These are phyloP conservation scores for Myochromella boudieri DNA, from an alignment of 768 basidiomycete species.

Conservation along the genomic window DNA sequence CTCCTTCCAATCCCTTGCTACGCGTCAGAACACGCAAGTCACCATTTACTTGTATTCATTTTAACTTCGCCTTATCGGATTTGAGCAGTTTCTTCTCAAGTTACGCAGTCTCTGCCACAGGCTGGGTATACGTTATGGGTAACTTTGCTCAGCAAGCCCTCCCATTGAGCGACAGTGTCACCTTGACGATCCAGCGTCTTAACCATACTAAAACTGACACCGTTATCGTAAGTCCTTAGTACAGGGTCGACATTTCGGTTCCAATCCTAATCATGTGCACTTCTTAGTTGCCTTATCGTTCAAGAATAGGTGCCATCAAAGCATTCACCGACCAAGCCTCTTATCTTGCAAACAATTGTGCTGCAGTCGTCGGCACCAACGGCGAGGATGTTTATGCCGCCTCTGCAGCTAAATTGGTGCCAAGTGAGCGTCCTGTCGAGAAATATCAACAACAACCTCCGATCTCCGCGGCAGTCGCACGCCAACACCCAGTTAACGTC, in stretches of 20 bases:
- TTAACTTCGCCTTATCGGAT: not conserved
- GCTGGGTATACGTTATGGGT: conserved; percentile 47
- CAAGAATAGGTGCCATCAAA: conserved; percentile 44
- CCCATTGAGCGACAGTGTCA: conserved; percentile 48
- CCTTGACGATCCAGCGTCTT: conserved; percentile 44
- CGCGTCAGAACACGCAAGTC: conserved; percentile 47
- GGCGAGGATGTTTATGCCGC: conserved; percentile 37
- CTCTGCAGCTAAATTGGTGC: conserved; percentile 10
- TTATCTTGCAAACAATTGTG: conserved; percentile 53
- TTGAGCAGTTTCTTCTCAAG: conserved; percentile 44
- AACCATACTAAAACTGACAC: conserved; percentile 38
- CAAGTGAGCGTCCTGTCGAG: conserved; percentile 25
- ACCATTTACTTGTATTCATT: not conserved
- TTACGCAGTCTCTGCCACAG: conserved; percentile 33
- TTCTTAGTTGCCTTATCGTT: conserved; percentile 57
- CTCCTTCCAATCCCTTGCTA: conserved; percentile 50
- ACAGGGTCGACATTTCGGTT: not conserved
- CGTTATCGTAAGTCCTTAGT: conserved; percentile 37
- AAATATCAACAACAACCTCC: conserved; percentile 41
- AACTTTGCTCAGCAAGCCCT: conserved; percentile 57
- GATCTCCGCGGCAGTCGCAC: conserved; percentile 27
- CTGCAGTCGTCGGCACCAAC: conserved; percentile 48
- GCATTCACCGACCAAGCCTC: conserved; percentile 49
- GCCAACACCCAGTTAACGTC: conserved; percentile 45
- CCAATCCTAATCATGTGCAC: not conserved